Evolutionary conservation across 2,329 filamentous ascomycete genomes (phyloP), one percentile per base, ranked within the genome.

Genomic region (Diaporthe citriasiana): DNA sequence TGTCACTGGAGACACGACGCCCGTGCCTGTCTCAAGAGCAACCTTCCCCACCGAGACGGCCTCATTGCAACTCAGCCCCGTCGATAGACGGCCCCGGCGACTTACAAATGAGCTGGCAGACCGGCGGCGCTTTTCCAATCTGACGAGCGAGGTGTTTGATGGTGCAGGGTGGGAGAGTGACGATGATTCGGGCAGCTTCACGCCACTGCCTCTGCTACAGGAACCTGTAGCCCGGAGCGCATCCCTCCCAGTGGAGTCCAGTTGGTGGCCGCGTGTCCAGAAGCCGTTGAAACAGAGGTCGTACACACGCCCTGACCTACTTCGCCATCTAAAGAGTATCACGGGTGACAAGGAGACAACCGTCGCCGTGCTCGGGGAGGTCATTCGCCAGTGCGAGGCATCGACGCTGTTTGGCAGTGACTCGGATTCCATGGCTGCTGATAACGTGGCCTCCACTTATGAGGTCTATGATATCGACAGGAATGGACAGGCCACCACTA

Each of bases 391-490:
- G 63, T 81, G 81, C 10, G 80, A 84, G 27, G 73, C 78, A 30
- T 73, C 78, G 3, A 72, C 78, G 22, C 65, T 82, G 12, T 83
- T 86, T 25, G 70, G 70, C 15, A 76, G 77, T 15, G 75, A 78
- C n/a, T 45, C 73, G 15, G 73, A 80, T n/a, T 45, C 65, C 19
- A 12, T 68, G 8, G 55, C 33, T 17, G 45, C 17, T 50, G 84
- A 86, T 53, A 79, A 82, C 10, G 81, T 83, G 38, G 78, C 79
- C 42, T 85, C 87, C 3, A 88, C 88, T 22, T 89, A 89, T 75
- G 88, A 90, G 76, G 86, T 91, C 5, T 91, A 89, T 77, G 89
- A 91, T 75, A 83, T 91, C 17, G 85, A 84, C 0, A 80, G 80
- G 5, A 85, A 89, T 71, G 86, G 87, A 3, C 77, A 80, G 1